Conservation (phyloP, 1,139 yeast species). For the Protomyces gravidus region DNA sequence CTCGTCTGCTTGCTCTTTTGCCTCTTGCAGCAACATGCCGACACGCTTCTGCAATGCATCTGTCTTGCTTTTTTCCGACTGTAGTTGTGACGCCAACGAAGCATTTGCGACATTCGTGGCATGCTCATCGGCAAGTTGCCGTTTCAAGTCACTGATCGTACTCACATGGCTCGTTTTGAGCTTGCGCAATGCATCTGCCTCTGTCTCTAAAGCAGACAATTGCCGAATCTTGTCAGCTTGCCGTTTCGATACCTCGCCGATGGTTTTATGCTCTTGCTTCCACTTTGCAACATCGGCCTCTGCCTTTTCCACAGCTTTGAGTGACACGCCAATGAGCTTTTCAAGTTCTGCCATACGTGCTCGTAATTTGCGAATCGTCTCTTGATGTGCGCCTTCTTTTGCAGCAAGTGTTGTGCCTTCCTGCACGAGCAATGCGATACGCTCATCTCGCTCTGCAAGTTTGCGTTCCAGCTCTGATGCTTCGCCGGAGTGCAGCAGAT, state of each 20-base stretch:
- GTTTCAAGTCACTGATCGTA: constrained; percentile 31
- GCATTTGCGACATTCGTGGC: constrained; percentile 29
- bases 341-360: constrained; percentile 43
- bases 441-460: constrained; percentile 44
- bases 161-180: constrained; percentile 31
- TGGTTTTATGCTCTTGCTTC: constrained; percentile 34
- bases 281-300: constrained; percentile 35
- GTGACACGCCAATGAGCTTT: constrained; percentile 35
- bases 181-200: constrained; percentile 28
- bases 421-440: constrained; percentile 56
- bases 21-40: constrained; percentile 35
- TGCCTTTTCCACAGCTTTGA: constrained; percentile 34
- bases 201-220: constrained; percentile 33
- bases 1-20: constrained; percentile 33
- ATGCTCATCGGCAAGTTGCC: constrained; percentile 30
- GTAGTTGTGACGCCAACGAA: constrained; percentile 18
- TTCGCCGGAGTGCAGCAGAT: not conserved
- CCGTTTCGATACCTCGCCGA: constrained; percentile 33
- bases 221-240: constrained; percentile 32
- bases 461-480: constrained; percentile 1
- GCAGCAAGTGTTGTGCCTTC: constrained; percentile 78
- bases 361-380: constrained; percentile 60
- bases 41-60: constrained; percentile 36
- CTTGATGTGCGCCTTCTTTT: constrained; percentile 67
- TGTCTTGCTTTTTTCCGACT: constrained; percentile 25